Base-by-base conservation (phyloP, 164 flowering plant species). In the Echeveria elegans region DNA sequence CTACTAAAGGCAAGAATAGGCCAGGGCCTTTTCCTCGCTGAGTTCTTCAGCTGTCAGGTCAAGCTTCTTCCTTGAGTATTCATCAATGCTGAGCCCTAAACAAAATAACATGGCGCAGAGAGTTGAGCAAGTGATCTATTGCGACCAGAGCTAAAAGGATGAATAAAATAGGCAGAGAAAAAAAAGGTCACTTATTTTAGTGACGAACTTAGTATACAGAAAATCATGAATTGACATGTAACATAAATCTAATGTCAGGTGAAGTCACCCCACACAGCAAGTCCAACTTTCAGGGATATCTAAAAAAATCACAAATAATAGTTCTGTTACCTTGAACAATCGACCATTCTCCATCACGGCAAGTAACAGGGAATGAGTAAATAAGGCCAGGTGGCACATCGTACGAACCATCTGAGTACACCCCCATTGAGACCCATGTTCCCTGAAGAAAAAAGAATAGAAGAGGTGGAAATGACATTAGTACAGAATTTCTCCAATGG, bases 351-450 rank as follows among this genome's bases (percentile, higher is more conserved):
- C 99, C 99, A 73, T 79, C 77, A 30, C 70, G 37, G 66, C 97
- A 94, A 53, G 92, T 94, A 23, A 94, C 96, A 2, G 99, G 99
- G 87, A 89, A 94, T 28, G 99, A 94, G 74, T 89, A 94, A 65
- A 94, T 86, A 37, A 94, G 91, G 3, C 99, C 97, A 50, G 96
- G 83, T 6, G 99, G 99, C 9, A 91, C 92, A 68, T 86, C 79
- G 83, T 91, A 94, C 52, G 97, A 91, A 36, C 99, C 99, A 80
- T 94, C 99, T 68, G 97, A 91, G 80, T 89, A 94, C 1, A 94
- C 97, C n/a, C 99, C 99, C 99, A 94, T 94, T 64, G 99, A 94
- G 28, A 94, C 99, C 85, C 86, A 94, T 48, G 96, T 87, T 18
- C 96, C 99, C 99, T 91, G 65, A 41, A 76, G 4, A 28, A 2